A percentile compares a stretch with the other conserved stretches of the same genome.
Conservation (phyloP, 257 asterid species). For the Pogostemon cablin region DNA sequence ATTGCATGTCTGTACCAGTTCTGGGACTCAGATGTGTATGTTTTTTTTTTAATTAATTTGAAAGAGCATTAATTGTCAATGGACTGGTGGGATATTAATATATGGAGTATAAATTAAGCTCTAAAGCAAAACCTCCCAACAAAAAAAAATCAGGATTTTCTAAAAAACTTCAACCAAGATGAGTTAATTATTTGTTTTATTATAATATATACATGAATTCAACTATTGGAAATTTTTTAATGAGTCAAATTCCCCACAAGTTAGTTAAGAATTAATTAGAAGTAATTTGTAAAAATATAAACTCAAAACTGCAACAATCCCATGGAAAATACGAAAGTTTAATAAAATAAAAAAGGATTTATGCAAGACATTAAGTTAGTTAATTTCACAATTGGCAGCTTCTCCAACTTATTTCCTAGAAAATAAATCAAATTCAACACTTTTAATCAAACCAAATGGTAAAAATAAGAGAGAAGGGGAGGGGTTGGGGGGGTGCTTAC, state of each 20-base stretch:
- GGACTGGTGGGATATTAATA: neutral
- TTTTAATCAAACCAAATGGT: neutral
- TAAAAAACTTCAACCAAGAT: too few species aligned
- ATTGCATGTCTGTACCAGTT: constrained; percentile 28
- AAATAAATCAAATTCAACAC: neutral
- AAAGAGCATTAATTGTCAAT: neutral
- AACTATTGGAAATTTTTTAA: too few species aligned
- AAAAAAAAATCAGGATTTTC: too few species aligned
- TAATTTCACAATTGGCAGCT: neutral
- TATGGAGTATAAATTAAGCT: too few species aligned
- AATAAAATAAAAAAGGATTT: neutral
- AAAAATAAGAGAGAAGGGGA: neutral
- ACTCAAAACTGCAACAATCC: too few species aligned
- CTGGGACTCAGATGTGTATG: neutral
- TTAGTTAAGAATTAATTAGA: too few species aligned
- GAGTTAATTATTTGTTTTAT: too few species aligned
- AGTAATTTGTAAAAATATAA: too few species aligned
- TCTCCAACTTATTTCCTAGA: neutral
- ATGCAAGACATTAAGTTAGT: neutral
- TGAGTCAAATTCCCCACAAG: too few species aligned
- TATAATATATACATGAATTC: too few species aligned
- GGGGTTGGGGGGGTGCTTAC: constrained; percentile 27
- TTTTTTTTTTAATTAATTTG: neutral
- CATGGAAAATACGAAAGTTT: too few species aligned
- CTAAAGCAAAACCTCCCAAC: too few species aligned